Evolutionary conservation across 306 rosid species (phyloP).

Genomic region (peach (Prunus persica)): Prunus_persica_NCBIv2 NC_034011.1:5671501-5672000

Average conservation of each 20-base stretch:
- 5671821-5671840: constrained; percentile 32
- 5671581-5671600: constrained; percentile 73
- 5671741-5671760: constrained; percentile 46
- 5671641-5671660: constrained; percentile 82
- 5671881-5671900: constrained; percentile 65
- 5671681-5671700: constrained; percentile 72
- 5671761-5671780: constrained; percentile 16
- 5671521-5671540: constrained; percentile 87
- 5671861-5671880: constrained; percentile 72
- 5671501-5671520: constrained; percentile 90
- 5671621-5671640: constrained; percentile 76
- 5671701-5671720: constrained; percentile 83
- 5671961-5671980: constrained; percentile 74
- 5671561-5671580: constrained; percentile 76
- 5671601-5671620: constrained; percentile 81
- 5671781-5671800: constrained; percentile 26
- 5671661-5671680: constrained; percentile 66
- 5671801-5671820: constrained; percentile 32
- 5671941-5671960: constrained; percentile 83
- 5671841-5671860: constrained; percentile 79
- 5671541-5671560: constrained; percentile 85
- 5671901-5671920: constrained; percentile 47
- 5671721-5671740: constrained; percentile 53
- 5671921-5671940: constrained; percentile 70
- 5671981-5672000: constrained; percentile 83